Percentiles rank a stretch among this genome's conserved stretches.
phyloP scores from a whole-genome alignment of 1,284 basidiomycete genomes.

The Heterobasidion annosum region DNA sequence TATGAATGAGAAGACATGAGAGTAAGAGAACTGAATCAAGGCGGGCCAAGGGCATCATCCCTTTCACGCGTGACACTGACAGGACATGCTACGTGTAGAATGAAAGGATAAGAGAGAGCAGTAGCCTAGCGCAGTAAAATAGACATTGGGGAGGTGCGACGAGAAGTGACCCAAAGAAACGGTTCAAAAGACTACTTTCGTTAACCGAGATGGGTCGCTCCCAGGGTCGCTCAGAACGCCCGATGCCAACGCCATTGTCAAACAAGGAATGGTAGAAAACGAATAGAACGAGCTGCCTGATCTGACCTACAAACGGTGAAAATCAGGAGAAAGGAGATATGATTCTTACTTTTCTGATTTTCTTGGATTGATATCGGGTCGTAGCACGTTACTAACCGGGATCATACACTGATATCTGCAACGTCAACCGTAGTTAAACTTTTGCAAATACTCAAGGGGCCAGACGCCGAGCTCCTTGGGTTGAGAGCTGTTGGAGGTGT shows the following conservation, averaged over 20 bases:
- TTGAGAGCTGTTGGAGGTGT: conserved; percentile 2
- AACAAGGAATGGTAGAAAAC: neutral
- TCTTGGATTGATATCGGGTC: neutral
- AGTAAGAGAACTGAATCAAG: conserved; percentile 7
- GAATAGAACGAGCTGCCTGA: neutral
- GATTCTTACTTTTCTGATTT: conserved; percentile 1
- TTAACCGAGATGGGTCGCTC: neutral
- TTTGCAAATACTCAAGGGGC: conserved; percentile 4
- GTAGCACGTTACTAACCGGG: conserved; percentile 3
- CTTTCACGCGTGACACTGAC: conserved; percentile 10
- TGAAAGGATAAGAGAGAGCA: conserved; percentile 3
- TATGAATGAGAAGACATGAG: conserved; percentile 16
- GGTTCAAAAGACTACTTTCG: neutral
- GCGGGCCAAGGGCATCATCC: conserved; percentile 6
- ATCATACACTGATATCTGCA: conserved; percentile 2
- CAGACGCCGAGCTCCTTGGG: neutral
- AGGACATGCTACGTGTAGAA: conserved; percentile 14
- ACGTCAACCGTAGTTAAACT: neutral
- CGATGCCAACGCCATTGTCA: conserved; percentile 1
- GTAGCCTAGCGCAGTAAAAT: conserved; percentile 3
- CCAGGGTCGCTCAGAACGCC: neutral
- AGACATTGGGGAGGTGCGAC: conserved; percentile 7
- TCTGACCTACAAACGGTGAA: conserved; percentile 4
- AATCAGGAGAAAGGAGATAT: conserved; percentile 1
- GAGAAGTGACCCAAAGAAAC: neutral